These are phyloP conservation scores for Colletotrichum gloeosporioides DNA, from an alignment of 2,329 filamentous ascomycete species.

Conservation along the genomic window DNA sequence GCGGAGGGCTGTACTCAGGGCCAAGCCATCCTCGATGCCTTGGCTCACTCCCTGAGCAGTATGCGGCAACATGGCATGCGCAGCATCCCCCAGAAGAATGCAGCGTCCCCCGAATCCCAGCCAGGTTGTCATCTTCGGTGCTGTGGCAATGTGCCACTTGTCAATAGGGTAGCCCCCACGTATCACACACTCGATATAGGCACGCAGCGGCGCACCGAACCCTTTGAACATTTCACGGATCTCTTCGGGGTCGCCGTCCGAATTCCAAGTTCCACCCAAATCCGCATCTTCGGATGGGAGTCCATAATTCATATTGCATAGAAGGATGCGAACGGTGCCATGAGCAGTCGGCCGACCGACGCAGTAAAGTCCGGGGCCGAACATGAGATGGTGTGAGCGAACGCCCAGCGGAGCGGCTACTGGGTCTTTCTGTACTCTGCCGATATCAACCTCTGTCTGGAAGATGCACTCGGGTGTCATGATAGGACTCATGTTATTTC, in stretches of 20 bases:
- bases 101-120: not conserved
- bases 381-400: not conserved
- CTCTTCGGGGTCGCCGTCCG: not conserved
- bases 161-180: not conserved
- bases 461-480: not conserved
- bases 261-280: not conserved
- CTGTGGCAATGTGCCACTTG: not conserved
- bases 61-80: not conserved
- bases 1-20: not conserved
- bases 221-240: not conserved
- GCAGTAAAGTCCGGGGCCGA: not conserved
- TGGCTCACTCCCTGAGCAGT: not conserved
- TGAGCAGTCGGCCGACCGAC: not conserved
- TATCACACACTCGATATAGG: not conserved
- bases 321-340: not conserved
- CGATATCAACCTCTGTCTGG: not conserved
- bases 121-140: not conserved
- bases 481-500: not conserved
- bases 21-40: not conserved
- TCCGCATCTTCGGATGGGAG: not conserved
- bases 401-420: not conserved
- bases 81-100: not conserved
- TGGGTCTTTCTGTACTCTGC: not conserved
- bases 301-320: not conserved
- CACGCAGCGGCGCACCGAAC: not conserved